Evolutionary conservation across 225 moss, liverwort and hornwort genomes (phyloP).

Genomic region (Physcomitrellopsis africana): DNA sequence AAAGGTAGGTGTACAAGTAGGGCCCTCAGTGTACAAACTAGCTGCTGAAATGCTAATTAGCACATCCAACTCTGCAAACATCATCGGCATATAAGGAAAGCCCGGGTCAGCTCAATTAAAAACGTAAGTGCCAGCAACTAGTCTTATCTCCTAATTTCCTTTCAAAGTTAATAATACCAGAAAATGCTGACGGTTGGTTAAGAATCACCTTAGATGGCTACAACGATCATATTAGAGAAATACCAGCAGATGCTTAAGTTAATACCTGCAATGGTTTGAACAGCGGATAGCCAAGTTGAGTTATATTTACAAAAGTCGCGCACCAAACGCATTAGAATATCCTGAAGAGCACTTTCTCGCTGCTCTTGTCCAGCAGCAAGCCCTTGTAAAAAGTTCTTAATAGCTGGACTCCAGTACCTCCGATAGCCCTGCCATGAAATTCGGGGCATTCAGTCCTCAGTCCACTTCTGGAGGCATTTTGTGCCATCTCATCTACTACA

Average conservation of each 20-base stretch:
- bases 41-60: constrained; percentile 89
- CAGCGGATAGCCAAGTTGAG: constrained; percentile 77
- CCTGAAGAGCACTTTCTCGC: constrained; percentile 75
- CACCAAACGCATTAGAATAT: constrained; percentile 82
- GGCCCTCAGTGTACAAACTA: constrained; percentile 53
- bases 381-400: constrained; percentile 72
- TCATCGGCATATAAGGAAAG: constrained; percentile 10
- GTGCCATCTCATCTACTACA: not conserved
- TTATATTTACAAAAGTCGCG: constrained; percentile 74
- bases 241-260: not conserved
- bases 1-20: constrained; percentile 78
- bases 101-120: not conserved
- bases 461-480: not conserved
- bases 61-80: constrained; percentile 88
- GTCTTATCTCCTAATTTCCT: not conserved
- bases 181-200: not conserved
- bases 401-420: constrained; percentile 92
- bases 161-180: not conserved
- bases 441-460: constrained; percentile 18
- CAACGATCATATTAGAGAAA: not conserved
- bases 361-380: constrained; percentile 80
- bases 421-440: constrained; percentile 70
- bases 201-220: not conserved
- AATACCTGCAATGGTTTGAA: constrained; percentile 87
- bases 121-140: not conserved